Percentiles rank a stretch among this genome's conserved stretches.
These are phyloP conservation scores for Dioscorea alata DNA, from an alignment of 106 monocot genomes.

Conservation along the genomic window DNA sequence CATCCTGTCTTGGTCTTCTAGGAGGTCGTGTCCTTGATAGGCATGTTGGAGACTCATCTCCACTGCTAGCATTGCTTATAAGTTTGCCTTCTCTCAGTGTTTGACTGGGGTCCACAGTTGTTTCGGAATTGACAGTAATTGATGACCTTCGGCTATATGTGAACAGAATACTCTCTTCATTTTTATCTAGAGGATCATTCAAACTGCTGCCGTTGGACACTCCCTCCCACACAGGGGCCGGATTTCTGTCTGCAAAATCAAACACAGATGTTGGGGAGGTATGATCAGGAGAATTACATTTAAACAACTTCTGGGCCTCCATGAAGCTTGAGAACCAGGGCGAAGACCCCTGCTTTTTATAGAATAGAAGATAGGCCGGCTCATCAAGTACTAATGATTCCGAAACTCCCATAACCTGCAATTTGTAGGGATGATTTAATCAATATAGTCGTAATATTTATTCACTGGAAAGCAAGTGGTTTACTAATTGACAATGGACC, in stretches of 20 bases:
- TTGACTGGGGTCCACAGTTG: not conserved
- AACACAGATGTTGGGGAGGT: conserved; percentile 38
- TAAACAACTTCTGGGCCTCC: conserved; percentile 5
- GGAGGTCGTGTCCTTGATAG: not conserved
- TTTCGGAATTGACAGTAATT: not conserved
- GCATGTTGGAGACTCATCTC: not conserved
- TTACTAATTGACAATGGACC: not conserved
- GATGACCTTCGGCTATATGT: too few species aligned
- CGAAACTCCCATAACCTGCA: conserved; percentile 13
- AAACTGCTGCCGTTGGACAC: conserved; percentile 13
- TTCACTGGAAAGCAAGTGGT: not conserved
- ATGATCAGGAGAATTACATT: not conserved
- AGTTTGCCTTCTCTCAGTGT: not conserved
- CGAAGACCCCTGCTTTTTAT: conserved; percentile 36
- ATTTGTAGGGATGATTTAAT: not conserved
- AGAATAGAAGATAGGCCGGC: conserved; percentile 51
- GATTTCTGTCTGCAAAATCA: conserved; percentile 3
- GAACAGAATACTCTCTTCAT: not conserved
- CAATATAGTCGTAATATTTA: too few species aligned
- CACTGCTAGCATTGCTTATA: not conserved
- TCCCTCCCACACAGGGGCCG: conserved; percentile 8
- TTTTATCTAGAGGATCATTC: conserved; percentile 11
- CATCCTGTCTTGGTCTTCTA: not conserved
- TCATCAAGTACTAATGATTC: conserved; percentile 19
- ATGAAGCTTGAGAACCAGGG: conserved; percentile 47